Evolutionary conservation across 148 eudicot species (phyloP), one percentile per base, ranked within the genome.

Genomic region (Silene conica): DNA sequence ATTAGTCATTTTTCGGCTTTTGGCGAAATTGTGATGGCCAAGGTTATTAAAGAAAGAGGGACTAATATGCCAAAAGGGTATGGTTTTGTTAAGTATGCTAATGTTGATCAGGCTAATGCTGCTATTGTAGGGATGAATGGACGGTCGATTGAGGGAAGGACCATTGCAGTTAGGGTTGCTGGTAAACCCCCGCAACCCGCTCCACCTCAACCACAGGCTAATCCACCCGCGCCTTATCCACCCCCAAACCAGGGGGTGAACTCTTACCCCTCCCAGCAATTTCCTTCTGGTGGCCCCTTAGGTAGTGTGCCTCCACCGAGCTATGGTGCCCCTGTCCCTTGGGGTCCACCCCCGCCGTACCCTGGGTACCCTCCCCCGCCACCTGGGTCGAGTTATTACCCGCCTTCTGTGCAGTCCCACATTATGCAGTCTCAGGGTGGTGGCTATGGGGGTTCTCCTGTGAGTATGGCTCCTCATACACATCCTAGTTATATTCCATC

Each of bases 131-230:
- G 86, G 71, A 93, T 93, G 96, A 93, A 88, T 74, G 98, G 98
- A 2, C 81, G 88, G 55, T 85, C 69, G 16, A 67, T 93, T 31
- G 98, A 90, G 70, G 96, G 96, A 2, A 82, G 94, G 56, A 72
- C 88, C 16, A 90, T 93, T 72, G 96, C 96, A 67, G 98, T 90
- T 10, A 85, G 98, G 87, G 92, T 93, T 70, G 98, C 98, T 38
- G 96, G 98, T 68, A 93, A 89, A 79, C 91, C 92, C 5, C 94
- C 96, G 23, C 92, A 83, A 74, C 97, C 97, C 5, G 50, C 86
- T 6, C 81, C 82, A 28, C 91, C 93, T 62, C 89, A 88, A 59
- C 87, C 84, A 58, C 91, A 91, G 72, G 87, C 90, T 43, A 78
- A 82, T 72, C 80, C 87, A 1, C 46, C 88, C 3, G 54, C 79